Base-by-base conservation (phyloP, 1,139 yeast species). In the Zygoascus hellenicus region DNA sequence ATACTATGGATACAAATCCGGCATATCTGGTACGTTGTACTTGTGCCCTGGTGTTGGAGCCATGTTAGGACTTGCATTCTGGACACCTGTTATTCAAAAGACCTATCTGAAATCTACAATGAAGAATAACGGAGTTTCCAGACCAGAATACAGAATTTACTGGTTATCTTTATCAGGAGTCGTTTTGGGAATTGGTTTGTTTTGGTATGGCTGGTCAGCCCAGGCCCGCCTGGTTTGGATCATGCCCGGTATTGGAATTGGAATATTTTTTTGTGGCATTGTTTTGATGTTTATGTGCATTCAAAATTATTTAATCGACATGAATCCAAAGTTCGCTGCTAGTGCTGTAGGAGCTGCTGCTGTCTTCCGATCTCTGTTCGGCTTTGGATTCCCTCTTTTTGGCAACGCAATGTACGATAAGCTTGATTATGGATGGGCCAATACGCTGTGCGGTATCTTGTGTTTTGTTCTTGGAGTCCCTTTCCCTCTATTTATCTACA, bases 181-280 rank as follows among this genome's bases (percentile, higher is more conserved):
- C 2, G 64, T 74, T 2, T 65, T 75, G 40, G 78, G 83, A 0
- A 61, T 69, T 32, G 83, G 82, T 0, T 66, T 80, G 37, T 64
- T 80, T 37, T 75, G 82, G 74, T 80, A 77, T 58, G 85, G 86
- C 3, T 80, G 85, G 84, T 70, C 78, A 28, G 82, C 81, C 1
- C 68, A 80, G 53, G 68, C 69, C 29, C 60, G 66, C 32, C 47
- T 64, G 3, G 53, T 56, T 43, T 80, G 84, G 81, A 68, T 80
- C 31, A 75, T 79, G 70, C 83, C 85, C 1, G 65, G 68, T 14
- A 65, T 80, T 29, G 85, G 84, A 3, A 68, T 77, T 9, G 75
- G 67, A 2, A 67, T 79, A 11, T 80, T 77, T 62, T 79, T 83
- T 3, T 71, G 76, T 54, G 78, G 80, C 2, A 70, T 80, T 19